Percentiles rank a stretch among this genome's conserved stretches.
These are phyloP conservation scores for Penicillium canariense DNA, from an alignment of 495 filamentous ascomycete species.

Conservation along the genomic window DNA sequence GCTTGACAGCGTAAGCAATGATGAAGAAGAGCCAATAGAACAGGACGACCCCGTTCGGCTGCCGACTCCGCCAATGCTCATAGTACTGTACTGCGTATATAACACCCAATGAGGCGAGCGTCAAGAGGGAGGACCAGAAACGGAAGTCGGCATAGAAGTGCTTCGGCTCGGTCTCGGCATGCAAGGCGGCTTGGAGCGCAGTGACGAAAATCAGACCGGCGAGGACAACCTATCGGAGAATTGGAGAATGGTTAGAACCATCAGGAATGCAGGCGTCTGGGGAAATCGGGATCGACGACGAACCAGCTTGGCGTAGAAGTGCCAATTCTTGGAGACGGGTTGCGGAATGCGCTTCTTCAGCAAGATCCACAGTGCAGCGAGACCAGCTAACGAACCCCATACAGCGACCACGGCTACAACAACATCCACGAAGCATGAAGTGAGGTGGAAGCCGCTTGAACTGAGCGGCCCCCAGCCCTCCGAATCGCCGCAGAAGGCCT, in stretches of 20 bases:
- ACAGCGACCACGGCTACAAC: conserved; percentile 73
- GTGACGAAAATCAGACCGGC: conserved; percentile 64
- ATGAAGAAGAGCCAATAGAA: conserved; percentile 96
- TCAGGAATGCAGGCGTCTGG: not conserved
- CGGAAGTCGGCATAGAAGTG: conserved; percentile 81
- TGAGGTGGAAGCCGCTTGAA: conserved; percentile 81
- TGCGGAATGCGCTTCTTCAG: conserved; percentile 61
- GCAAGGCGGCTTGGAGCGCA: conserved; percentile 69
- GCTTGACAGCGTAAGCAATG: conserved; percentile 77
- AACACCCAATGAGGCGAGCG: conserved; percentile 72
- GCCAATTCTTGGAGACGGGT: conserved; percentile 81
- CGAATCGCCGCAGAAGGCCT: conserved; percentile 77
- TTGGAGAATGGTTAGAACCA: conserved; percentile 20
- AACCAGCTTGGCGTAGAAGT: conserved; percentile 91
- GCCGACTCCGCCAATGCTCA: conserved; percentile 84
- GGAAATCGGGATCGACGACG: conserved; percentile 26
- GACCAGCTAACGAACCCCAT: conserved; percentile 73
- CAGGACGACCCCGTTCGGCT: conserved; percentile 88
- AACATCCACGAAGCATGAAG: conserved; percentile 92
- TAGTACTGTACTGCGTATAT: conserved; percentile 87
- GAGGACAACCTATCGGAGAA: conserved; percentile 58
- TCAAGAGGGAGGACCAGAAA: conserved; percentile 82
- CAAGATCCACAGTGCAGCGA: conserved; percentile 72
- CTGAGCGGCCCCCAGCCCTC: conserved; percentile 97
- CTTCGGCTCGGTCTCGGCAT: conserved; percentile 66